Percentiles rank a stretch among this genome's conserved stretches.
phyloP scores from a whole-genome alignment of 2,329 filamentous ascomycete species.

The Amesomyces nigricolor region DNA sequence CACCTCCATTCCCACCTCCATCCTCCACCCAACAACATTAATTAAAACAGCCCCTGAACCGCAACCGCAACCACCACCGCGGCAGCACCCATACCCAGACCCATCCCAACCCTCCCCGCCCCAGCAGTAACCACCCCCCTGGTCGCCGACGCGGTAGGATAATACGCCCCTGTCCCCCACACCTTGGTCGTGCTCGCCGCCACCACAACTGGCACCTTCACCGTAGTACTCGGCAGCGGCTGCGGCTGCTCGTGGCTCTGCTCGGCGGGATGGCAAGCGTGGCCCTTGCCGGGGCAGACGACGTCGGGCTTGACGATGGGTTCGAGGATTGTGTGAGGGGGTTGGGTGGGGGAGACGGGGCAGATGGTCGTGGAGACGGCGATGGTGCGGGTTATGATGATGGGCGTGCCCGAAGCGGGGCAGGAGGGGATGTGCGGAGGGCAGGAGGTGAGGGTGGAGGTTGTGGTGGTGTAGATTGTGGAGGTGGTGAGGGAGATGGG shows the following conservation, averaged over 20 bases:
- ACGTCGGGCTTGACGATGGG: constrained; percentile 6
- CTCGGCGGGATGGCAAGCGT: neutral
- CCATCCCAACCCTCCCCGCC: neutral
- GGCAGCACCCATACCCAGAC: neutral
- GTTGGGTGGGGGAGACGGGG: constrained; percentile 26
- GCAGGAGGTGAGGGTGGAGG: constrained; percentile 22
- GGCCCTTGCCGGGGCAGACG: neutral
- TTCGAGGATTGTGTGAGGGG: neutral
- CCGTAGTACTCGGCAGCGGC: neutral
- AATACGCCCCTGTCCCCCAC: neutral
- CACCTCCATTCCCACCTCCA: neutral
- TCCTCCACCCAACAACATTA: no score
- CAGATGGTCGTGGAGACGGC: constrained; percentile 35
- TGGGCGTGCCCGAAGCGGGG: constrained; percentile 11
- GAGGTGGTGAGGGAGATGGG: constrained; percentile 12
- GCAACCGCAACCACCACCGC: neutral
- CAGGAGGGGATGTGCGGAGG: constrained; percentile 22
- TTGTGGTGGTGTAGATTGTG: constrained; percentile 21
- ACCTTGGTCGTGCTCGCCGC: no score
- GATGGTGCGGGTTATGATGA: constrained; percentile 6
- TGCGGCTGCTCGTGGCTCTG: neutral
- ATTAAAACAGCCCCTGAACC: neutral
- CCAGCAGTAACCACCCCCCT: neutral
- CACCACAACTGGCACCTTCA: neutral
- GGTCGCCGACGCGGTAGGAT: neutral